phyloP scores from a whole-genome alignment of 1,284 basidiomycete genomes.

The Boletus calvinii region DNA sequence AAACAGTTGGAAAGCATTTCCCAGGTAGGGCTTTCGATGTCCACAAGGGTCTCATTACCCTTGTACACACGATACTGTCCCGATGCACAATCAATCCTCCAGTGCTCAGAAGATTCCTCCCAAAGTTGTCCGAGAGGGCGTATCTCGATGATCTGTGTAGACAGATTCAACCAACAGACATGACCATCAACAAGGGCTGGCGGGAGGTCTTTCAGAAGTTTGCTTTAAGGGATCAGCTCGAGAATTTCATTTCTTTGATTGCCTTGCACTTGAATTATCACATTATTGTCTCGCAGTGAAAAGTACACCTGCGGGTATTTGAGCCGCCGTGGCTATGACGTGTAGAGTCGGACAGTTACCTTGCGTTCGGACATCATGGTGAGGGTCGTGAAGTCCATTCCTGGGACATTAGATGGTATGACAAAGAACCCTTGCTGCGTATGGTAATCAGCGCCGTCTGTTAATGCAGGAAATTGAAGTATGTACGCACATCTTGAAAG shows the following conservation, averaged over 20 bases:
- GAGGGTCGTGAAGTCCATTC: constrained; percentile 38
- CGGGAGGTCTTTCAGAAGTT: constrained; percentile 41
- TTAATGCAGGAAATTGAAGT: neutral
- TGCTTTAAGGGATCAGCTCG: constrained; percentile 38
- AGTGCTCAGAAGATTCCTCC: constrained; percentile 17
- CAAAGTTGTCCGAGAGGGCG: constrained; percentile 32
- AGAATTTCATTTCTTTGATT: constrained; percentile 9
- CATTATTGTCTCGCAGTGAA: neutral
- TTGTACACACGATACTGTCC: constrained; percentile 2
- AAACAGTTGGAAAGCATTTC: neutral
- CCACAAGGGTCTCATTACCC: constrained; percentile 3
- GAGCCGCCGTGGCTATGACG: neutral
- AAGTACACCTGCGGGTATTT: constrained; percentile 32
- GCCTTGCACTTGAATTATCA: constrained; percentile 29
- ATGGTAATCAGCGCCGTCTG: neutral
- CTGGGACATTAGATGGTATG: constrained; percentile 33
- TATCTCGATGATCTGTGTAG: constrained; percentile 35
- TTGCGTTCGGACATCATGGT: constrained; percentile 16
- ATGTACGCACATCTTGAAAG: constrained; percentile 2
- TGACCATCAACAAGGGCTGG: constrained; percentile 31
- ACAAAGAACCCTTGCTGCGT: constrained; percentile 36
- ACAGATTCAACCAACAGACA: constrained; percentile 40
- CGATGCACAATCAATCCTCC: constrained; percentile 8
- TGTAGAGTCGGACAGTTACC: constrained; percentile 2
- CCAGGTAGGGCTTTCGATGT: constrained; percentile 10